These are phyloP conservation scores for Magnaporthiopsis poae DNA, from an alignment of 2,329 filamentous ascomycete species.

Conservation along the genomic window DNA sequence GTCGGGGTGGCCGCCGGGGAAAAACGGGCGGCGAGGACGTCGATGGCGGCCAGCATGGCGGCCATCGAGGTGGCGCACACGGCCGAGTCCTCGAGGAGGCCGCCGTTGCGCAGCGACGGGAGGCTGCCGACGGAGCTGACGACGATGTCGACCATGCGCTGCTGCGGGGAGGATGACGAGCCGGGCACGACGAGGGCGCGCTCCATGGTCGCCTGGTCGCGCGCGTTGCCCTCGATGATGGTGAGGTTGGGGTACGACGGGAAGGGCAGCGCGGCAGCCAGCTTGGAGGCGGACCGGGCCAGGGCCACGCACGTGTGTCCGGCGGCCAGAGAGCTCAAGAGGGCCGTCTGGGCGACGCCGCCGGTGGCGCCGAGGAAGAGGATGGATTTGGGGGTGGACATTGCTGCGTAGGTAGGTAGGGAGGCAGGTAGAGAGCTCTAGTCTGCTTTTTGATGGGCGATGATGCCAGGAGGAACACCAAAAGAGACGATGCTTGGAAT, in stretches of 20 bases:
- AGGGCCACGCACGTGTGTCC: constrained; percentile 38
- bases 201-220: constrained; percentile 28
- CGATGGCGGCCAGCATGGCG: constrained; percentile 28
- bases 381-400: background rate
- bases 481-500: too few relatives aligned
- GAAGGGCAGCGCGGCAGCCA: constrained; percentile 25
- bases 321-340: constrained; percentile 34
- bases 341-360: constrained; percentile 36
- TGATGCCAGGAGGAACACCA: too few relatives aligned
- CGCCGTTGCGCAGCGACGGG: constrained; percentile 18
- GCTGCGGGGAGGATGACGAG: background rate
- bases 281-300: constrained; percentile 39
- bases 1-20: constrained; percentile 15
- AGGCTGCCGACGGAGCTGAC: constrained; percentile 37
- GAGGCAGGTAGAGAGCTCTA: background rate
- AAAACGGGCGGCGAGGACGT: constrained; percentile 18
- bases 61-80: constrained; percentile 37
- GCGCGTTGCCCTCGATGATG: constrained; percentile 37
- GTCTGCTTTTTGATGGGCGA: background rate
- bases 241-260: constrained; percentile 27
- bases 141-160: constrained; percentile 31
- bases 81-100: constrained; percentile 32
- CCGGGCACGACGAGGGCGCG: constrained; percentile 23
- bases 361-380: constrained; percentile 43
- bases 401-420: background rate